Conservation (phyloP, 352 stramenopile genomes). For the Globisporangium emineosum region DNA sequence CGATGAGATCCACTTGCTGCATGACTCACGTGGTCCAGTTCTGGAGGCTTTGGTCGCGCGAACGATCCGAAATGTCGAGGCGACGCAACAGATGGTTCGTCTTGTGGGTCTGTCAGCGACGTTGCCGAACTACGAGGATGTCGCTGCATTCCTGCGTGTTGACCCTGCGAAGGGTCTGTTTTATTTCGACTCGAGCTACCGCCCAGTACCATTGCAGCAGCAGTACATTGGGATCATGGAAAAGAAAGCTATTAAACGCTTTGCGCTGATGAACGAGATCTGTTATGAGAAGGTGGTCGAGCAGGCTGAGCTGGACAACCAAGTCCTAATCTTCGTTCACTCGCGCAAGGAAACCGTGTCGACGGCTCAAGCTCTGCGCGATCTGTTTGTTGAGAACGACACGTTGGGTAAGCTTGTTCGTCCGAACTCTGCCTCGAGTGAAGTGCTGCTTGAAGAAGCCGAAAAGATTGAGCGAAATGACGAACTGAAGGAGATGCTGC, state of each 20-base stretch:
- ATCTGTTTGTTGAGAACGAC: slow-evolving; percentile 96
- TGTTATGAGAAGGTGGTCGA: slow-evolving; percentile 98
- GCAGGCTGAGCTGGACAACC: slow-evolving; percentile 93
- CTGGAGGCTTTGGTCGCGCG: slow-evolving; percentile 97
- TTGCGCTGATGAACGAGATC: slow-evolving; percentile 99
- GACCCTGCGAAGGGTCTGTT: slow-evolving; percentile 97
- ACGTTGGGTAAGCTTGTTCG: slow-evolving; percentile 92
- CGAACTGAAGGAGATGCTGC: slow-evolving; percentile 98
- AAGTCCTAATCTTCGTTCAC: slow-evolving; percentile 99
- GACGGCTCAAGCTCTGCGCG: slow-evolving; percentile 95
- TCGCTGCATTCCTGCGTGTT: slow-evolving; percentile 98
- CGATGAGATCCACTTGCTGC: slow-evolving; percentile 99
- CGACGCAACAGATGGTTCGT: slow-evolving; percentile 95
- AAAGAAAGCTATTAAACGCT: slow-evolving; percentile 98
- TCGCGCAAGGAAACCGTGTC: slow-evolving; percentile 97
- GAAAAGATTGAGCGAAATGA: slow-evolving; percentile 93
- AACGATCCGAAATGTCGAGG: slow-evolving; percentile 98
- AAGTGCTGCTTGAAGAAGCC: slow-evolving; percentile 94
- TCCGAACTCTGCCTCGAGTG: slow-evolving; percentile 74
- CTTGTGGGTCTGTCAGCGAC: slow-evolving; percentile 98
- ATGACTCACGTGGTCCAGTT: slow-evolving; percentile 98
- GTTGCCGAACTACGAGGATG: slow-evolving; percentile 99
- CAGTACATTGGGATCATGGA: slow-evolving; percentile 99
- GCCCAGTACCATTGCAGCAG: slow-evolving; percentile 98
- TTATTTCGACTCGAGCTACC: slow-evolving; percentile 99